phyloP scores from a whole-genome alignment of 495 filamentous ascomycete species.

The Neurospora africana region DNA sequence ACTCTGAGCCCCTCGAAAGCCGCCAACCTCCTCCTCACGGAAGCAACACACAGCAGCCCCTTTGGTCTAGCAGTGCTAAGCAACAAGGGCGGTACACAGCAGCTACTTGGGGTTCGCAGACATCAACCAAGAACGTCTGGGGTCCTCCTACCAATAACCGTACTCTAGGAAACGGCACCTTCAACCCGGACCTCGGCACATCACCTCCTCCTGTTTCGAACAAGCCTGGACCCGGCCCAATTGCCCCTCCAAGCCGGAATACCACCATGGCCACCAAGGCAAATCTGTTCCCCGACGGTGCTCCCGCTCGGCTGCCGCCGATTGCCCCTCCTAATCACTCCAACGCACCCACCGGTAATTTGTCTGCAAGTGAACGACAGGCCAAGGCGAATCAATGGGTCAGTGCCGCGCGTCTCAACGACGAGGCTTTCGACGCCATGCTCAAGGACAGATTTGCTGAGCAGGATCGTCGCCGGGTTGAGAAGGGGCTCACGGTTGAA shows the following conservation, averaged over 20 bases:
- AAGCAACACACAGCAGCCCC: neutral
- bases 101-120: conserved; percentile 24
- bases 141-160: conserved; percentile 60
- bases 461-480: conserved; percentile 19
- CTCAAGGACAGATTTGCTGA: conserved; percentile 17
- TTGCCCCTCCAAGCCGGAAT: conserved; percentile 23
- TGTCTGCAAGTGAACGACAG: conserved; percentile 2
- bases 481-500: conserved; percentile 16
- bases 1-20: conserved; percentile 8
- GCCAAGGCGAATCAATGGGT: conserved; percentile 9
- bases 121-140: conserved; percentile 57
- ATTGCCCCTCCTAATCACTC: conserved; percentile 29
- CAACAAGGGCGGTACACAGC: conserved; percentile 28
- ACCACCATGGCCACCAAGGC: neutral
- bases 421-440: conserved; percentile 16
- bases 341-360: neutral
- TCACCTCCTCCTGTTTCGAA: conserved; percentile 24
- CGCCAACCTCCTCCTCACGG: conserved; percentile 13
- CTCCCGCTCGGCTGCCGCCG: conserved; percentile 20
- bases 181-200: conserved; percentile 50
- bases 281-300: conserved; percentile 7
- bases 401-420: conserved; percentile 12
- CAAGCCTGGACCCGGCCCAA: conserved; percentile 35
- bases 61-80: conserved; percentile 3
- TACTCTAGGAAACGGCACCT: conserved; percentile 70